A percentile compares a stretch with the other conserved stretches of the same genome.
phyloP scores from a whole-genome alignment of 2,329 filamentous ascomycete genomes.

The Aaosphaeria arxii region DNA sequence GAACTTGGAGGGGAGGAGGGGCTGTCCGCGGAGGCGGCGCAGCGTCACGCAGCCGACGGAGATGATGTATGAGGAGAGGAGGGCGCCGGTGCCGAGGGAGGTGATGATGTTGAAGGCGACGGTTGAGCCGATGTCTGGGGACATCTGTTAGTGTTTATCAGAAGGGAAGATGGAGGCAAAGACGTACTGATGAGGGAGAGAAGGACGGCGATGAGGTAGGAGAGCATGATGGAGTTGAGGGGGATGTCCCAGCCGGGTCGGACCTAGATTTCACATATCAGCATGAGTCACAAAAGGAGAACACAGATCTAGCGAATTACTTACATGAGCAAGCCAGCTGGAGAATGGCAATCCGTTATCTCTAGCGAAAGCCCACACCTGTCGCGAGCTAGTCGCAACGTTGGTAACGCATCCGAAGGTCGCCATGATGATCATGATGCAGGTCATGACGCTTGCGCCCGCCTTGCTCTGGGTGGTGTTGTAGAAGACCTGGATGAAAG shows the following conservation, averaged over 20 bases:
- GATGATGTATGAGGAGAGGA: conserved; percentile 31
- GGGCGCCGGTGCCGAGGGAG: conserved; percentile 26
- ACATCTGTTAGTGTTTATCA: conserved; percentile 32
- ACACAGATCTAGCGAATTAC: not conserved
- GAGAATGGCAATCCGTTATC: conserved; percentile 20
- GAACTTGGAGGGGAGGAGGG: conserved; percentile 30
- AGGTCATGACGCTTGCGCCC: conserved; percentile 7
- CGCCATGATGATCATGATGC: conserved; percentile 9
- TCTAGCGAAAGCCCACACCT: conserved; percentile 17
- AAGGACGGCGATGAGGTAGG: conserved; percentile 26
- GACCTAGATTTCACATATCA: conserved; percentile 1
- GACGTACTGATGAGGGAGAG: conserved; percentile 30
- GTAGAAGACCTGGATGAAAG: conserved; percentile 27
- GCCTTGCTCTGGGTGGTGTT: conserved; percentile 14
- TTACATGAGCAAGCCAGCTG: conserved; percentile 18
- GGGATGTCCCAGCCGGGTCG: conserved; percentile 37
- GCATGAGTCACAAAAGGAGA: not conserved
- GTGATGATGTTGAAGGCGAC: conserved; percentile 41
- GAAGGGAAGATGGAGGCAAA: conserved; percentile 31
- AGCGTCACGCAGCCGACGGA: conserved; percentile 28
- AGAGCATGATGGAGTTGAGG: conserved; percentile 26
- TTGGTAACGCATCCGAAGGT: conserved; percentile 15
- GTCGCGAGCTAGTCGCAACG: conserved; percentile 12
- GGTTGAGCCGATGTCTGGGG: conserved; percentile 34
- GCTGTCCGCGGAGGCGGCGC: conserved; percentile 20